Evolutionary conservation across 108 stramenopile species (phyloP).

Genomic region (Stephanodiscus minutulus): DNA sequence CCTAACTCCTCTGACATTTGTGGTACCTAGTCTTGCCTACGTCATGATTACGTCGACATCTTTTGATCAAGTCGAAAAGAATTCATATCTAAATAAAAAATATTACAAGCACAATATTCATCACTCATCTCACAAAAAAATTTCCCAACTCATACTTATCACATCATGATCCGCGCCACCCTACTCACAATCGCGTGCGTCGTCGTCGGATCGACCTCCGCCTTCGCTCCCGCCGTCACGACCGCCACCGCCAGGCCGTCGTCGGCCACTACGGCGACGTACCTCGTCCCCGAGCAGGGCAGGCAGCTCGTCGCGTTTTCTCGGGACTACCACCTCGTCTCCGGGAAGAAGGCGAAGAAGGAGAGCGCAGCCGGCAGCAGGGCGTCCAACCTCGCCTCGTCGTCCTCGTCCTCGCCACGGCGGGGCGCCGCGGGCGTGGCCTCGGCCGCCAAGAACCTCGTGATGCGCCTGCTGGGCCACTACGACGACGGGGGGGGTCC

Average conservation of each 20-base stretch:
- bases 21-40: too few species aligned
- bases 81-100: too few species aligned
- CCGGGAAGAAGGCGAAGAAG: too few species aligned
- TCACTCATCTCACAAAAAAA: too few species aligned
- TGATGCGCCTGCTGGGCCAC: conserved; percentile 23
- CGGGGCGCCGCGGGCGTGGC: conserved; percentile 11
- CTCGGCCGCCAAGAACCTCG: conserved; percentile 5
- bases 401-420: not conserved
- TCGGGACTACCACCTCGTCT: conserved; percentile 23
- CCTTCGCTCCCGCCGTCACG: conserved; percentile 12
- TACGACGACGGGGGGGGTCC: too few species aligned
- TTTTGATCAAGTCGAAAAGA: too few species aligned
- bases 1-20: too few species aligned
- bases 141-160: too few species aligned
- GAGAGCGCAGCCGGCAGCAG: conserved; percentile 36
- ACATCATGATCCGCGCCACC: not conserved
- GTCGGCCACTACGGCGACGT: too few species aligned
- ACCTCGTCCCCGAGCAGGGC: conserved; percentile 41
- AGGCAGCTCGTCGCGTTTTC: conserved; percentile 45
- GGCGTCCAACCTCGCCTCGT: conserved; percentile 35
- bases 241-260: not conserved
- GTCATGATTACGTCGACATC: too few species aligned
- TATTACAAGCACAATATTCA: too few species aligned
- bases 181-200: not conserved
- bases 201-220: conserved; percentile 8